phyloP scores from a whole-genome alignment of 2,329 filamentous ascomycete species.

The Aspergillus felis region DNA sequence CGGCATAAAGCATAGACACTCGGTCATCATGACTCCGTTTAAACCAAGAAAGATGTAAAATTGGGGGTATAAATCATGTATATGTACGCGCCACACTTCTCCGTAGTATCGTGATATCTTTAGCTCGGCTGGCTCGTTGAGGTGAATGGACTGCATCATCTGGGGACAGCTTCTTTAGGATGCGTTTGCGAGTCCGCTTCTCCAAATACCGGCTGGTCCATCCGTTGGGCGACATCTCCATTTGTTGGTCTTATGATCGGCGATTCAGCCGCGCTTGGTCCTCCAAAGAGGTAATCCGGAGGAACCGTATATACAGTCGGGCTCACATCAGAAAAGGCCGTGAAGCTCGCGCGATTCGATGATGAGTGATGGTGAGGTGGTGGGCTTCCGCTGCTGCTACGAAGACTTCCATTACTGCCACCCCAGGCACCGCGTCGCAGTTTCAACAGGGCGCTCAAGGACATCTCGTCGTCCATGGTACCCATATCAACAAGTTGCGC shows the following conservation, averaged over 20 bases:
- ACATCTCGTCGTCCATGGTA: constrained; percentile 65
- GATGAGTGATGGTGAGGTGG: constrained; percentile 35
- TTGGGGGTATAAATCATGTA: background rate
- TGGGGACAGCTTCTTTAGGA: background rate
- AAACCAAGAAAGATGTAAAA: background rate
- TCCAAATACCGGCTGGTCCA: background rate
- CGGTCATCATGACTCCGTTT: background rate
- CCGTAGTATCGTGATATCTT: background rate
- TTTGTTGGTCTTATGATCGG: constrained; percentile 12
- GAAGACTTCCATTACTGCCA: constrained; percentile 70
- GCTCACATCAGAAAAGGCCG: constrained; percentile 31
- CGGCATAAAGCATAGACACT: background rate
- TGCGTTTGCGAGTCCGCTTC: background rate
- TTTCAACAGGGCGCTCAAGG: constrained; percentile 66
- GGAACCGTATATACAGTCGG: constrained; percentile 21
- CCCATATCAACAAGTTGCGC: constrained; percentile 68
- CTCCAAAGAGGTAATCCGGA: constrained; percentile 15
- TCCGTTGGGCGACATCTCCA: constrained; percentile 4
- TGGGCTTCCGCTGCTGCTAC: constrained; percentile 47
- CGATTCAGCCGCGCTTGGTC: constrained; percentile 11
- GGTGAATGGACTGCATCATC: background rate
- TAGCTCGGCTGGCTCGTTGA: background rate
- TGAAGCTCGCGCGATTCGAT: constrained; percentile 34
- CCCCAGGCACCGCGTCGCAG: constrained; percentile 75
- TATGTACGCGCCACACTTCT: background rate